phyloP scores from a whole-genome alignment of 2,329 filamentous ascomycete species.

The Talaromyces sp. region DNA sequence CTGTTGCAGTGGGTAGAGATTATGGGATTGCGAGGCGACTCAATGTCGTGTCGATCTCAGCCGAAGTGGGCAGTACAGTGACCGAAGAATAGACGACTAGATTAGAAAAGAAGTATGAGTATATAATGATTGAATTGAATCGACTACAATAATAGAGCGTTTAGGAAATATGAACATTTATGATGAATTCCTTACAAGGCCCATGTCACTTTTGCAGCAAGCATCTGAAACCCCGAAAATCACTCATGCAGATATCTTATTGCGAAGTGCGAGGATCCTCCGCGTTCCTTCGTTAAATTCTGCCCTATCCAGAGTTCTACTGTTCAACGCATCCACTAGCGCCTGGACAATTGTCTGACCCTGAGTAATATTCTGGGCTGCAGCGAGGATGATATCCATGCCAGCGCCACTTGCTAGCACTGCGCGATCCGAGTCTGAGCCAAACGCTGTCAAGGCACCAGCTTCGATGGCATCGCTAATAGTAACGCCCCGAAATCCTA shows the following conservation, averaged over 20 bases:
- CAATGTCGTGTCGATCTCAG: neutral
- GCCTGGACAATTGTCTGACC: slow-evolving; percentile 26
- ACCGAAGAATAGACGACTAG: neutral
- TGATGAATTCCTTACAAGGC: neutral
- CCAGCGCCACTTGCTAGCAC: slow-evolving; percentile 29
- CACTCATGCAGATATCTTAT: neutral
- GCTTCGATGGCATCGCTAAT: slow-evolving; percentile 33
- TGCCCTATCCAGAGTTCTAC: slow-evolving; percentile 11
- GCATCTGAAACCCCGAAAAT: neutral
- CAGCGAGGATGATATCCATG: slow-evolving; percentile 31
- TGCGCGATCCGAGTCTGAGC: slow-evolving; percentile 22
- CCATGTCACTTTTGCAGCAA: neutral
- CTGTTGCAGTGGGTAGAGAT: neutral
- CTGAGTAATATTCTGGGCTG: slow-evolving; percentile 28
- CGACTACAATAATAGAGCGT: neutral
- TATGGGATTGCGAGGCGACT: neutral
- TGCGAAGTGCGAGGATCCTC: neutral
- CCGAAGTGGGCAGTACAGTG: neutral
- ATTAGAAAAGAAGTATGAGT: neutral
- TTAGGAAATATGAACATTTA: neutral
- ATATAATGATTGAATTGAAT: neutral
- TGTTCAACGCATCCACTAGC: slow-evolving; percentile 21
- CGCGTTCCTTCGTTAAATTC: neutral
- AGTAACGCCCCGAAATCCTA: slow-evolving; percentile 29
- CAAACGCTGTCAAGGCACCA: slow-evolving; percentile 24